Base-by-base conservation (phyloP, 768 basidiomycete genomes). In the Saitozyma sp. region DNA sequence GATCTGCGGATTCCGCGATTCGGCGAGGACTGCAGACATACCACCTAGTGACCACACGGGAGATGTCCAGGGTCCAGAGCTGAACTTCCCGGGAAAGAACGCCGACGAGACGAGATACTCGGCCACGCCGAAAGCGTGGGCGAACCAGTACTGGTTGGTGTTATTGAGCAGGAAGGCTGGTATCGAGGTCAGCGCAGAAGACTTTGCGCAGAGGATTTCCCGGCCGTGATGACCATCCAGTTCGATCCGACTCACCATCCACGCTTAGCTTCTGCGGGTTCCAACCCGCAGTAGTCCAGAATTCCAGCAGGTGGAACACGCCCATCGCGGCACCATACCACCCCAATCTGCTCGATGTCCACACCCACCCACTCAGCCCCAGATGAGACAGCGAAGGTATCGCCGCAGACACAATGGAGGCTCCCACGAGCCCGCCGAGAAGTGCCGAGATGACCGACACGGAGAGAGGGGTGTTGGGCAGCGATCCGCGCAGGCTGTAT, bases 211-310 rank as follows among this genome's bases (percentile, higher is more conserved):
- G 11, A 10, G 10, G 11, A 48, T 48, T n/a, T 52, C 50, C 10
- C 50, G 7, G 13, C 37, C 3, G 51, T 19, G 20, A 45, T 9
- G 39, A 46, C 45, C 45, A 6, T 46, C 45, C 45, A 43, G 8
- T 51, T 14, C 41, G 11, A 38, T 6, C 2, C 29, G 10, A 84
- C 92, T 83, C 77, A 95, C 96, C 97, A 75, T 93, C 91, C 8
- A 96, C 86, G 62, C 87, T 91, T 74, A 92, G 89, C 80, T 94
- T 96, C 56, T 89, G 88, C 46, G 88, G 81, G 79, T 98, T 98
- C 89, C 91, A 98, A 20, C 91, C 91, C 0, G 94, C 94, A 8
- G 96, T 96, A 5, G 94, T 92, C 43, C 89, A 89, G 73, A 93
- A 98, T 78, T 99, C 96, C 11, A 85, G 86, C 86, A 92, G 89